These are phyloP conservation scores for Anthracocystis walkeri DNA, from an alignment of 1,284 basidiomycete species.

Conservation along the genomic window DNA sequence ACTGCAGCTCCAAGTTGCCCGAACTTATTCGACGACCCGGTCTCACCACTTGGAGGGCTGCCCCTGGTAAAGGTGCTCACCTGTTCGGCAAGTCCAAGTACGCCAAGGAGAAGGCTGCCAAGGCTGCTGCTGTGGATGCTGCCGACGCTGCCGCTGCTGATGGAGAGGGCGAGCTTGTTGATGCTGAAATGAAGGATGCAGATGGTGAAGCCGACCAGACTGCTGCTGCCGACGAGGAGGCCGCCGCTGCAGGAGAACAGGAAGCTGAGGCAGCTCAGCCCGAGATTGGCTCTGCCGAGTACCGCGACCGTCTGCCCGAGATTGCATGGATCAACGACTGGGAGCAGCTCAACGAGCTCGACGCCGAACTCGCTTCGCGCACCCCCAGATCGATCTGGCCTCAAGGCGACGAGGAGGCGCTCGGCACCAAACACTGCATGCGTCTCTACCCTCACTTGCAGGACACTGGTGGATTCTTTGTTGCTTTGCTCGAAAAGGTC, in stretches of 20 bases:
- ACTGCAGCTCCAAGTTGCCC: constrained; percentile 80
- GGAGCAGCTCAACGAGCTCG: constrained; percentile 60
- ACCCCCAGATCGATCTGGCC: constrained; percentile 65
- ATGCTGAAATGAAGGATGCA: constrained; percentile 45
- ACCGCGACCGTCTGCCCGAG: constrained; percentile 54
- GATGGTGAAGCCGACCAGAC: constrained; percentile 37
- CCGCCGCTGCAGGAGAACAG: constrained; percentile 4
- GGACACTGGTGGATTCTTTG: constrained; percentile 97
- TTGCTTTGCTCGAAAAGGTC: constrained; percentile 82
- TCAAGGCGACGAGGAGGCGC: constrained; percentile 62
- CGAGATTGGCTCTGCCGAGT: constrained; percentile 45
- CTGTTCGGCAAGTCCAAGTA: constrained; percentile 55
- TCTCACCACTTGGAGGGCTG: constrained; percentile 66
- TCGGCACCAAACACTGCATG: constrained; percentile 63
- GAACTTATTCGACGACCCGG: constrained; percentile 76
- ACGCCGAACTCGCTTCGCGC: constrained; percentile 56
- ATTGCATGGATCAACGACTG: constrained; percentile 64
- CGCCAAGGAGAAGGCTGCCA: constrained; percentile 36
- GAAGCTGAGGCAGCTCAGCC: constrained; percentile 25
- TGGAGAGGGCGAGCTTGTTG: constrained; percentile 27
- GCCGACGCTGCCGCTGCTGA: constrained; percentile 27
- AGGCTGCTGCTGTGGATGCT: constrained; percentile 22
- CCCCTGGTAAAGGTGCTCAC: constrained; percentile 59
- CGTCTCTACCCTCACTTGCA: constrained; percentile 87
- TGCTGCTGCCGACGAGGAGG: constrained; percentile 11